Evolutionary conservation across 2,329 filamentous ascomycete genomes (phyloP).

Genomic region (Ophidiomyces ophidiicola): DNA sequence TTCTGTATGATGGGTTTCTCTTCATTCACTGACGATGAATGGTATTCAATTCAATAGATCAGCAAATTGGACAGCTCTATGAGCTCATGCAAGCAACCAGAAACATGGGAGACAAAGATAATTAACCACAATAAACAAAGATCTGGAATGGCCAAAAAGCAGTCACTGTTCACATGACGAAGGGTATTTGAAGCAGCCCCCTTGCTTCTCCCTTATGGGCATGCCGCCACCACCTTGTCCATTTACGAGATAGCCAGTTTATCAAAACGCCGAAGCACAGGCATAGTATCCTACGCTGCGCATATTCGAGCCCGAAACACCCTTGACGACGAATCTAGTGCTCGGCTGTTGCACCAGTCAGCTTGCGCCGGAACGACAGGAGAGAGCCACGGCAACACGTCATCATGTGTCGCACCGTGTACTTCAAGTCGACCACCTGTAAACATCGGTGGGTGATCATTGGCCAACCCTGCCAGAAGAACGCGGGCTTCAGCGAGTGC

Average conservation of each 20-base stretch:
- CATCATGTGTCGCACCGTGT: conserved; percentile 38
- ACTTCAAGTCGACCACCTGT: conserved; percentile 37
- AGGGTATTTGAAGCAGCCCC: no score
- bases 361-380: no score
- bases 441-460: conserved; percentile 40
- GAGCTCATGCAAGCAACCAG: conserved; percentile 80
- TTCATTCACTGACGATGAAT: conserved; percentile 10
- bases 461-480: conserved; percentile 31
- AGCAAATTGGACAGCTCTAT: conserved; percentile 86
- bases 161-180: background rate
- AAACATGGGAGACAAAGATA: conserved; percentile 33
- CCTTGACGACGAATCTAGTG: background rate
- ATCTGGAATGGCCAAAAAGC: background rate
- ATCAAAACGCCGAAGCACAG: no score
- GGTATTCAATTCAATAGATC: conserved; percentile 46
- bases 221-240: background rate
- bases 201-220: no score
- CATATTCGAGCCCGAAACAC: no score
- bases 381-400: background rate
- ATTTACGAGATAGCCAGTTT: no score
- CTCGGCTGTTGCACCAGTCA: background rate
- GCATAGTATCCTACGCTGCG: no score
- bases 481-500: conserved; percentile 22
- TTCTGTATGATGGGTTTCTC: conserved; percentile 4
- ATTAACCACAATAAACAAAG: conserved; percentile 10